phyloP scores from a whole-genome alignment of 2,329 filamentous ascomycete species.

The Thyridium curvatum region DNA sequence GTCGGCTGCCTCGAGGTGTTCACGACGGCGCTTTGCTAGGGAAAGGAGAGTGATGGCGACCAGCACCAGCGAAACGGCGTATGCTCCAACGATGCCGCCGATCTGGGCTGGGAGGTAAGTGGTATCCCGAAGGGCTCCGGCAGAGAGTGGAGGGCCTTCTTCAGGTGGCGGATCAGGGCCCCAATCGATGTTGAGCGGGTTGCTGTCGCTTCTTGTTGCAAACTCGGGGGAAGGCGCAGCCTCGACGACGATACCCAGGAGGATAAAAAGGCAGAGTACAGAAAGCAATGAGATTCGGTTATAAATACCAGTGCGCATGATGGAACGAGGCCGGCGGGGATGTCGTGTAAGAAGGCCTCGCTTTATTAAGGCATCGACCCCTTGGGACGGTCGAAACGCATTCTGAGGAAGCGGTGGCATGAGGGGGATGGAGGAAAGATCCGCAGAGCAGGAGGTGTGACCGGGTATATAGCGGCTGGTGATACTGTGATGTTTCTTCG shows the following conservation, averaged over 20 bases:
- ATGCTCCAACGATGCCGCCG: slow-evolving; percentile 75
- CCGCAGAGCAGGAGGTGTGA: slow-evolving; percentile 14
- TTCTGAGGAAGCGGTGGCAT: slow-evolving; percentile 38
- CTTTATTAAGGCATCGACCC: slow-evolving; percentile 25
- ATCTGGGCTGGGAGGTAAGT: slow-evolving; percentile 73
- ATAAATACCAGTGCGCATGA: slow-evolving; percentile 30
- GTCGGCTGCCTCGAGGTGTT: slow-evolving; percentile 45
- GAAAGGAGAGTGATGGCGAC: slow-evolving; percentile 61
- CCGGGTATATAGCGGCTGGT: slow-evolving; percentile 53
- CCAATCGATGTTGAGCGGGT: slow-evolving; percentile 42
- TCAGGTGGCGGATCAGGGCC: slow-evolving; percentile 52
- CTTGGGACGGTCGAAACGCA: slow-evolving; percentile 42
- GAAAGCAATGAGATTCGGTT: slow-evolving; percentile 13
- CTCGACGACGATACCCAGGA: slow-evolving; percentile 17
- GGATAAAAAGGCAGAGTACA: slow-evolving; percentile 15
- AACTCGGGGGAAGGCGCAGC: slow-evolving; percentile 13
- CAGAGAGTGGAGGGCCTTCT: slow-evolving; percentile 53
- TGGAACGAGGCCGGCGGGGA: slow-evolving; percentile 20
- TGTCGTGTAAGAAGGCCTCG: slow-evolving; percentile 9
- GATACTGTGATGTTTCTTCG: slow-evolving; percentile 24
- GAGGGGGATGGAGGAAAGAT: slow-evolving; percentile 32
- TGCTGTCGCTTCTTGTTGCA: slow-evolving; percentile 14
- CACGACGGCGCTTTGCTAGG: slow-evolving; percentile 49
- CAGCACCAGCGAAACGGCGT: slow-evolving; percentile 70
- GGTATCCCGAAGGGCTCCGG: slow-evolving; percentile 51